These are phyloP conservation scores for Tulasnella sp. DNA, from an alignment of 768 basidiomycete genomes.

Conservation along the genomic window DNA sequence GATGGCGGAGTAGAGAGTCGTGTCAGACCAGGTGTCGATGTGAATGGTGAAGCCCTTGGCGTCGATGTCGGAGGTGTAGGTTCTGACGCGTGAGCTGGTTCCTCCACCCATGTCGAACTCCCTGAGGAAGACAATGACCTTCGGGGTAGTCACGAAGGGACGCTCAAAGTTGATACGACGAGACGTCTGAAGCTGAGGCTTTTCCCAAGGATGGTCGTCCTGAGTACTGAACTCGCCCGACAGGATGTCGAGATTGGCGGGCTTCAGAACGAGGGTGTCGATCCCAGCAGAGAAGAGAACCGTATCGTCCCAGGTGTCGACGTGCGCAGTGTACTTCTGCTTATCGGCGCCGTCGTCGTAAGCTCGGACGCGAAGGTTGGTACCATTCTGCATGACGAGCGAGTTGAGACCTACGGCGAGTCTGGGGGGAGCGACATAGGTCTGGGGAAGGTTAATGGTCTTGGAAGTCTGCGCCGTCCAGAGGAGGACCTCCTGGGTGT, in stretches of 20 bases:
- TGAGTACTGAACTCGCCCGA: not conserved
- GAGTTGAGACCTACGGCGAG: not conserved
- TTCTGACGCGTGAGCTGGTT: not conserved
- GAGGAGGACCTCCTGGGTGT: not conserved
- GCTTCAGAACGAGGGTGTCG: not conserved
- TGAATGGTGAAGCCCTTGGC: conserved; percentile 16
- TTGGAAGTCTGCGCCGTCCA: not conserved
- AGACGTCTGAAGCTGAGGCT: conserved; percentile 1
- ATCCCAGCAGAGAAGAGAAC: not conserved
- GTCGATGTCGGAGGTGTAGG: conserved; percentile 3
- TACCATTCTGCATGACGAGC: not conserved
- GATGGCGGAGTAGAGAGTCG: conserved; percentile 5
- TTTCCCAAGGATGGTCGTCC: conserved; percentile 9
- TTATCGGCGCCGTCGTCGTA: not conserved
- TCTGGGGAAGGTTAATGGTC: not conserved
- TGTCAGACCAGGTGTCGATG: conserved; percentile 20
- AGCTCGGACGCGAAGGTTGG: not conserved
- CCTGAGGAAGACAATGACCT: conserved; percentile 10
- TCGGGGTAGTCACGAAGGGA: conserved; percentile 13
- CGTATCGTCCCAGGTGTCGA: conserved; percentile 6
- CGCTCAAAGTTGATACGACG: conserved; percentile 13
- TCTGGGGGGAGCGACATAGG: not conserved
- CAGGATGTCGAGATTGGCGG: not conserved
- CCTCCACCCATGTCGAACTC: not conserved
- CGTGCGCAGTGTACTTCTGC: not conserved